Percentiles rank a stretch among this genome's conserved stretches.
Conservation (phyloP, 352 stramenopile genomes). For the Phytopythium ostracodes region DNA sequence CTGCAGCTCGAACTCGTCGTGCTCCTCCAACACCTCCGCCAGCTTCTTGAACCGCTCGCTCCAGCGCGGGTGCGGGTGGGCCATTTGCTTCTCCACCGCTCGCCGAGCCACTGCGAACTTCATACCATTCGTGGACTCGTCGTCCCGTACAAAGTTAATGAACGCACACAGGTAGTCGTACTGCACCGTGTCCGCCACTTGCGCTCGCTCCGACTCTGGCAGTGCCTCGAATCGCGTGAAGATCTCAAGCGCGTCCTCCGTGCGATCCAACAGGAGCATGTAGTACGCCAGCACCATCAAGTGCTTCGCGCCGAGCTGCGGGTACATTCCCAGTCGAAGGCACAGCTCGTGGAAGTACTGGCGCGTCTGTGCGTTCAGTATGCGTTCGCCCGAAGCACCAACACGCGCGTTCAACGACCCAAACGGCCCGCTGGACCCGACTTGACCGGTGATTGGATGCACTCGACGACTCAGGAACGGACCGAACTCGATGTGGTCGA, state of each 20-base stretch:
- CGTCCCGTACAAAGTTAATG: slow-evolving; percentile 45
- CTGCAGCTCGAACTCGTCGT: slow-evolving; percentile 27
- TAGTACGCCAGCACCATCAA: slow-evolving; percentile 46
- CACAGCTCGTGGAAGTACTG: slow-evolving; percentile 40
- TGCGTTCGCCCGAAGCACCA: slow-evolving; percentile 17
- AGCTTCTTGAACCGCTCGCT: slow-evolving; percentile 37
- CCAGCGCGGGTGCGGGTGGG: slow-evolving; percentile 43
- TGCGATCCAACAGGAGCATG: slow-evolving; percentile 41
- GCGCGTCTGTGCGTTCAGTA: slow-evolving; percentile 34
- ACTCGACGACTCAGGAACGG: slow-evolving; percentile 37
- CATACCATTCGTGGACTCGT: slow-evolving; percentile 1
- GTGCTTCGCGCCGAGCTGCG: slow-evolving; percentile 18
- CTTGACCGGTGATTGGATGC: slow-evolving; percentile 21
- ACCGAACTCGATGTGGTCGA: slow-evolving; percentile 47
- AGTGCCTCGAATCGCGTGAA: slow-evolving; percentile 23
- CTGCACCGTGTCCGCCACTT: slow-evolving; percentile 26
- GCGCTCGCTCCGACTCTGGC: background rate
- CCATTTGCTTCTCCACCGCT: slow-evolving; percentile 28
- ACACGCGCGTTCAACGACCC: background rate
- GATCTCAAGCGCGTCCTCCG: slow-evolving; percentile 13
- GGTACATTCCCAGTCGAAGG: slow-evolving; percentile 27
- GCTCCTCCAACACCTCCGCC: slow-evolving; percentile 36
- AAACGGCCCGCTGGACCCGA: slow-evolving; percentile 7
- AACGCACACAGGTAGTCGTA: slow-evolving; percentile 62
- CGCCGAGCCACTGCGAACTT: slow-evolving; percentile 32